Evolutionary conservation across 179 eudicot genomes (phyloP), one percentile per base, ranked within the genome.

Genomic region (Amaranthus tricolor): DNA sequence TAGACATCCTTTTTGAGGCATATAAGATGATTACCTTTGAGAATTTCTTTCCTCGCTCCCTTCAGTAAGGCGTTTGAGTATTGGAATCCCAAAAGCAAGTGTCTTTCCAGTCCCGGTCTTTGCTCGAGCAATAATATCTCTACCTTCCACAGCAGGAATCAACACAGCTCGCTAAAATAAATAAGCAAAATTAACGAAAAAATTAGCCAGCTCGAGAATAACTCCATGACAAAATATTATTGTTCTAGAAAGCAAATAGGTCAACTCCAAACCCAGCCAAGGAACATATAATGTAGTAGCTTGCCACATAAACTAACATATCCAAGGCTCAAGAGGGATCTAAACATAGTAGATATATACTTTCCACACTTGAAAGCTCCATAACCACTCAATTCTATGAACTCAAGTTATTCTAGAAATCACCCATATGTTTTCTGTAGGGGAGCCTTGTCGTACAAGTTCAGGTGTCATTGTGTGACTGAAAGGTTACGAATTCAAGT

Each of bases 21-120:
- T 16, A 21, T 55, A 51, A 58, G 58, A 81, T 40, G 48, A 21
- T 65, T 87, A 93, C 98, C 98, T 87, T 40, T 48, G 54, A 63
- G 83, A 78, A 71, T 83, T 80, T 74, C 82, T 86, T 80, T 75
- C 89, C 56, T 87, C 86, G 62, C 79, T 79, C 68, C 78, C 86
- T 74, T 89, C 95, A 61, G 81, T 83, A 20, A 94, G 79, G 6
- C 84, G 85, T 82, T 95, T 93, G 47, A 93, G 73, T 53, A 95
- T 87, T 0, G 99, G 99, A 67, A 95, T 95, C 14, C 96, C 98
- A 80, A 93, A 95, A 49, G 98, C 99, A 59, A 95, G 76, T 55
- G 98, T 95, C 82, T 95, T 95, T 74, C 99, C 99, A 6, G 98
- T 95, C 72, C 98, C 98, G 5, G 99, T 95, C 85, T 95, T 95